Conservation (phyloP, 2,329 filamentous ascomycete genomes). For the Aspergillus sergii region DNA sequence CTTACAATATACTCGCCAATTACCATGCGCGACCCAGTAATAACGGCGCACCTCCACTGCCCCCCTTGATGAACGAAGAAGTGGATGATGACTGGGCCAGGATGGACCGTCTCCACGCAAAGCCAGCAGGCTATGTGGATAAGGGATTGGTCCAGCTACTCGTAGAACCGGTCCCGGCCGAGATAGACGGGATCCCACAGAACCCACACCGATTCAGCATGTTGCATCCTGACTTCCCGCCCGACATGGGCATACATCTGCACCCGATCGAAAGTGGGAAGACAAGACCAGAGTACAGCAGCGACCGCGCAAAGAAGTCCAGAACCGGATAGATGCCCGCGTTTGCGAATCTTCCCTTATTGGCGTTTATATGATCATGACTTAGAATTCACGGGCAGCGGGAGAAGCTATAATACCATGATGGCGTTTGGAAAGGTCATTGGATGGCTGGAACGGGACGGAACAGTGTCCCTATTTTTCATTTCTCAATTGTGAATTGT, state of each 20-base stretch:
- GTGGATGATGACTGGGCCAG: conserved; percentile 49
- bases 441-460: background rate
- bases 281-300: conserved; percentile 10
- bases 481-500: background rate
- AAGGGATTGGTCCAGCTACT: conserved; percentile 43
- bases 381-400: conserved; percentile 5
- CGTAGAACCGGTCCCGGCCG: conserved; percentile 33
- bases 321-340: conserved; percentile 9
- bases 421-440: conserved; percentile 6
- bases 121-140: conserved; percentile 47
- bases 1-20: conserved; percentile 50
- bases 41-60: conserved; percentile 44
- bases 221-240: conserved; percentile 49
- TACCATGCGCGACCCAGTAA: conserved; percentile 48
- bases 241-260: conserved; percentile 46
- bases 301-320: conserved; percentile 20
- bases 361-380: conserved; percentile 9
- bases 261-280: conserved; percentile 30
- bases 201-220: conserved; percentile 41
- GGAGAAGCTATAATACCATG: conserved; percentile 6
- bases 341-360: background rate
- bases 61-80: conserved; percentile 49
- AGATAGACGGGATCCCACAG: conserved; percentile 33
- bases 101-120: conserved; percentile 42
- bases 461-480: conserved; percentile 1